phyloP scores from a whole-genome alignment of 495 filamentous ascomycete genomes.

The Xylaria grammica region DNA sequence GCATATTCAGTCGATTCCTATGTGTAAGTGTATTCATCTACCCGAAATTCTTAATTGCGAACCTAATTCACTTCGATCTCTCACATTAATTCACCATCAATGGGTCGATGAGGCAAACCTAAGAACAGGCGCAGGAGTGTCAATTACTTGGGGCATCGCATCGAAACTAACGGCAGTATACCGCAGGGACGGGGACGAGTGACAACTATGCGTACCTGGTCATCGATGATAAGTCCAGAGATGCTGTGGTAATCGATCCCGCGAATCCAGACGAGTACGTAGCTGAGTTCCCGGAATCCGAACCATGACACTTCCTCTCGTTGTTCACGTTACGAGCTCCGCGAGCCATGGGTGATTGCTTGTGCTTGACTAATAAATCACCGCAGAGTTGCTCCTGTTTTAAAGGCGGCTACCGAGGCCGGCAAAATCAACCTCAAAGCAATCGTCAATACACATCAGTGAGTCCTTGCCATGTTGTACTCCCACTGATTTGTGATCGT shows the following conservation, averaged over 20 bases:
- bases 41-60: not conserved
- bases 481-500: not conserved
- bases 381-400: conserved; percentile 75
- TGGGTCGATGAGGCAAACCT: not conserved
- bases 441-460: conserved; percentile 98
- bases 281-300: conserved; percentile 5
- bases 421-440: conserved; percentile 81
- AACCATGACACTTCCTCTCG: not conserved
- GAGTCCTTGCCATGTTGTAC: conserved; percentile 37
- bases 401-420: conserved; percentile 72
- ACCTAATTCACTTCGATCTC: not conserved
- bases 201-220: conserved; percentile 99
- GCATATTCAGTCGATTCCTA: conserved; percentile 97
- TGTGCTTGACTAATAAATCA: not conserved
- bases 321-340: not conserved
- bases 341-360: not conserved
- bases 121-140: not conserved
- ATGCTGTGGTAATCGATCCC: conserved; percentile 95
- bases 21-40: conserved; percentile 73
- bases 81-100: not conserved
- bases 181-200: conserved; percentile 79
- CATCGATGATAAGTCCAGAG: conserved; percentile 84
- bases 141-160: not conserved
- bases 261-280: conserved; percentile 89
- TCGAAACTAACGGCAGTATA: not conserved